Evolutionary conservation across 352 stramenopile genomes (phyloP), one percentile per base, ranked within the genome.

Genomic region (Phytophthora hibernalis): DNA sequence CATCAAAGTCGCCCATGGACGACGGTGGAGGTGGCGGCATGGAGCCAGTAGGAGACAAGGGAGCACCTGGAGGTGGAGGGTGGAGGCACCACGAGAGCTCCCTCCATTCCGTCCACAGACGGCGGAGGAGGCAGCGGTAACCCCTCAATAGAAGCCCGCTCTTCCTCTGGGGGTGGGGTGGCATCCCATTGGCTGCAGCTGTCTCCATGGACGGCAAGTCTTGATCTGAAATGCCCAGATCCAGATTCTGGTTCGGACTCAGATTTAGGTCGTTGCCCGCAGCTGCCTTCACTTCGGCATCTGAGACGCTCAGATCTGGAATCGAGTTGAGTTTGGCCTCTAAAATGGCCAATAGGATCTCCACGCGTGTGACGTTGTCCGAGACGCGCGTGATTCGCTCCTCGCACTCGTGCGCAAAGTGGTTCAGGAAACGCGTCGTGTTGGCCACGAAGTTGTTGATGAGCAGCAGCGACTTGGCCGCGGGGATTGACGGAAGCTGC

Each of bases 371-470:
- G 54, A 96, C 78, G 55, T 85, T 89, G 30, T 76, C 79, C 21
- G 85, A 90, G 35, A 95, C 85, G 50, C 69, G 74, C 40, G 76
- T 58, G 50, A 96, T 88, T 26, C 87, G 85, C 54, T 93, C 85
- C 65, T 96, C 89, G 76, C 85, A 94, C 54, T 93, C 82, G 70
- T 88, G 69, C 21, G 84, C 82, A 64, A 96, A 95, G 62, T 93
- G 84, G 68, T 96, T 96, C 47, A 96, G 72, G 72, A 96, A 96
- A 18, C 84, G 79, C 65, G 85, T 92, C 16, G 85, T 94, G 74
- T 95, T 96, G 51, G 83, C 73, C 42, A 93, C 83, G 56, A 96
- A 96, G 62, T 96, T 95, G 74, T 90, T 96, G 57, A 96, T 69
- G 10, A 96, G 79, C 64, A 95, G 64, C 55, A 95, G 72, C 50